Conservation (phyloP, 1,284 basidiomycete species). For the Phellinidium pouzarii region DNA sequence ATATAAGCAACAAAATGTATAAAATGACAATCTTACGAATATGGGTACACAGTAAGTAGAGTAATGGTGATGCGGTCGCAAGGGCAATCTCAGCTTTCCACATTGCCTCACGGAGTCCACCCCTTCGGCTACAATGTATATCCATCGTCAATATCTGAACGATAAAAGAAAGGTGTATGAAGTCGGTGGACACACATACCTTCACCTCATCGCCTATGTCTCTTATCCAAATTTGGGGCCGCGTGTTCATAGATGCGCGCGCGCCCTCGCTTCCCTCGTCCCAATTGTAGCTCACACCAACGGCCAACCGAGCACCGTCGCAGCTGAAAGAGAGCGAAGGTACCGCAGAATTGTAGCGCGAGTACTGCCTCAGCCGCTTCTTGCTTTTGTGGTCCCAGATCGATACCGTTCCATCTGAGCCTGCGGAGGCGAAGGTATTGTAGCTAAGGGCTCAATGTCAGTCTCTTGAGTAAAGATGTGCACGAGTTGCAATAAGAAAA, state of each 20-base stretch:
- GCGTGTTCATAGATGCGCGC: constrained; percentile 29
- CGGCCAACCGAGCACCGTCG: constrained; percentile 76
- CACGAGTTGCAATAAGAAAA: neutral
- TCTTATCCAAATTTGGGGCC: constrained; percentile 32
- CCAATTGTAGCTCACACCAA: constrained; percentile 82
- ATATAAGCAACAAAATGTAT: neutral
- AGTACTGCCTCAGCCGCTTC: constrained; percentile 88
- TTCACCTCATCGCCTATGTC: constrained; percentile 50
- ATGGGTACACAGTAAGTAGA: neutral
- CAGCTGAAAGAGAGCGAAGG: constrained; percentile 75
- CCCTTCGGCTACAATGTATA: constrained; percentile 1
- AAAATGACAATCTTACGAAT: neutral
- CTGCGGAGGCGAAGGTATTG: constrained; percentile 93
- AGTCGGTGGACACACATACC: constrained; percentile 27
- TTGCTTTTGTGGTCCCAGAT: constrained; percentile 98
- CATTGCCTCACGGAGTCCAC: neutral
- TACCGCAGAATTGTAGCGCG: constrained; percentile 69
- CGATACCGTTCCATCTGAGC: constrained; percentile 86
- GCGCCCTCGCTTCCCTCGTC: constrained; percentile 74
- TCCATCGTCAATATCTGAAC: neutral
- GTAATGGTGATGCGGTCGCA: neutral
- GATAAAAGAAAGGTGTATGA: neutral
- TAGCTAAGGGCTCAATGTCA: constrained; percentile 40
- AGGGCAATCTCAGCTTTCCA: neutral
- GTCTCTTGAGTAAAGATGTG: constrained; percentile 2